Percentiles rank a stretch among this genome's conserved stretches.
phyloP scores from a whole-genome alignment of 345 rosid genomes.

The Ceriops tagal region DNA sequence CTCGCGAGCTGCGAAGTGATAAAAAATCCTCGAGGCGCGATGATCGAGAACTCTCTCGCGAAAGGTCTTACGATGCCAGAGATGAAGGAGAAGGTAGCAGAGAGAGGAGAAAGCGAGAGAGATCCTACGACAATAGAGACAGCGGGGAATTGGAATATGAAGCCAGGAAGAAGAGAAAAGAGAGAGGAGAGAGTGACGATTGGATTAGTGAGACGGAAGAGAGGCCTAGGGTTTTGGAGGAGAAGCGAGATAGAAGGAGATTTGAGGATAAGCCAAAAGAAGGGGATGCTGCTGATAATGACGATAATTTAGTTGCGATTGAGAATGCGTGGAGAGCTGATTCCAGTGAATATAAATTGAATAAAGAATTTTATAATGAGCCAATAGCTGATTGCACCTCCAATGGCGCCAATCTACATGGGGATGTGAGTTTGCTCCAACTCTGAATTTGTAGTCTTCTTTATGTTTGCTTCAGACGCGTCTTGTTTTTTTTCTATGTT shows the following conservation, averaged over 20 bases:
- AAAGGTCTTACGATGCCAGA: constrained; percentile 31
- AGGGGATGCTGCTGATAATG: constrained; percentile 9
- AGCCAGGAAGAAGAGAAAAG: constrained; percentile 22
- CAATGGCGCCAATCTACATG: constrained; percentile 25
- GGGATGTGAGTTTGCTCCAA: constrained; percentile 46
- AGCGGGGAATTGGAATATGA: constrained; percentile 37
- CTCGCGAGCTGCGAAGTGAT: constrained; percentile 22
- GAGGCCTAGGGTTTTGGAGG: constrained; percentile 11
- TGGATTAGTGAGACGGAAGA: background rate
- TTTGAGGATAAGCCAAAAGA: constrained; percentile 47
- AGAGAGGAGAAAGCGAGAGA: constrained; percentile 36
- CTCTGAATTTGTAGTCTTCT: background rate
- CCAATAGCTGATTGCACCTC: constrained; percentile 5
- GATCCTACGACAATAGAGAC: constrained; percentile 32
- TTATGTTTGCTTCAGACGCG: background rate
- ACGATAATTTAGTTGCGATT: background rate
- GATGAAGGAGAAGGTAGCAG: constrained; percentile 35
- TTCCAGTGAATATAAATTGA: constrained; percentile 25
- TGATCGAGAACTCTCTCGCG: constrained; percentile 15
- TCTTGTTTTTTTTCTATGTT: background rate
- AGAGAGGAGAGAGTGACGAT: constrained; percentile 14
- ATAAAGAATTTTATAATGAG: constrained; percentile 33
- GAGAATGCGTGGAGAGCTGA: constrained; percentile 20
- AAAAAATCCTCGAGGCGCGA: constrained; percentile 14
- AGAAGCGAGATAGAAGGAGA: constrained; percentile 42